These are phyloP conservation scores for Ceratobasidium sp. DNA, from an alignment of 1,284 basidiomycete species.

Conservation along the genomic window DNA sequence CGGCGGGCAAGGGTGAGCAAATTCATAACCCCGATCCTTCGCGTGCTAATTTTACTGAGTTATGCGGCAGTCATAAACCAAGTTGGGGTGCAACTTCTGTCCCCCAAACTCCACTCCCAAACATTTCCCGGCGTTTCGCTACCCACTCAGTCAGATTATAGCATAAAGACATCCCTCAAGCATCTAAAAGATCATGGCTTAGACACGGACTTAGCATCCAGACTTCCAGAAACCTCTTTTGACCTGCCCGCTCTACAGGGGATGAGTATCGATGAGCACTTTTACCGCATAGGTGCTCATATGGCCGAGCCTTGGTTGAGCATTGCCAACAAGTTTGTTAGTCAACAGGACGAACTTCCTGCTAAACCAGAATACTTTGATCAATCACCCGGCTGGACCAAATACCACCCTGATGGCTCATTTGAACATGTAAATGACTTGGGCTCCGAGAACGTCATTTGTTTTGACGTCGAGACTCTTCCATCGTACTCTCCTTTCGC, in stretches of 20 bases:
- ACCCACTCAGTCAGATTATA: conserved; percentile 71
- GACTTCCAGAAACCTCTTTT: conserved; percentile 83
- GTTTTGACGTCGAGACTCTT: conserved; percentile 96
- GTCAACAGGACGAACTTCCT: conserved; percentile 61
- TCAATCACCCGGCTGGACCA: conserved; percentile 87
- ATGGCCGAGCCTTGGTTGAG: conserved; percentile 86
- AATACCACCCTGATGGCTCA: conserved; percentile 81
- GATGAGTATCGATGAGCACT: conserved; percentile 87
- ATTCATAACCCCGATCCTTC: not conserved
- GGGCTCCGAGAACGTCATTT: conserved; percentile 78
- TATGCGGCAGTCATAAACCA: conserved; percentile 70
- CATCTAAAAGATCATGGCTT: conserved; percentile 87
- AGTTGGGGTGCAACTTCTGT: conserved; percentile 93
- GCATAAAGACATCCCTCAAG: conserved; percentile 80
- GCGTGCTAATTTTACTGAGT: not conserved
- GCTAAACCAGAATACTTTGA: conserved; percentile 79
- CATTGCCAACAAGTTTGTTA: conserved; percentile 76
- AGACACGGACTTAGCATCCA: conserved; percentile 82
- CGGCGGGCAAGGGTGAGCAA: conserved; percentile 10
- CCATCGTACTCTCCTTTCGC: conserved; percentile 85
- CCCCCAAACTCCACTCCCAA: conserved; percentile 81
- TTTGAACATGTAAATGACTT: conserved; percentile 74
- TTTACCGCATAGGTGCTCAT: conserved; percentile 80
- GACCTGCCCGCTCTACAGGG: conserved; percentile 89
- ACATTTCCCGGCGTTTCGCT: conserved; percentile 82